Evolutionary conservation across 805 yeast genomes (phyloP).

Genomic region (Zygotorulaspora chibaensis): DNA sequence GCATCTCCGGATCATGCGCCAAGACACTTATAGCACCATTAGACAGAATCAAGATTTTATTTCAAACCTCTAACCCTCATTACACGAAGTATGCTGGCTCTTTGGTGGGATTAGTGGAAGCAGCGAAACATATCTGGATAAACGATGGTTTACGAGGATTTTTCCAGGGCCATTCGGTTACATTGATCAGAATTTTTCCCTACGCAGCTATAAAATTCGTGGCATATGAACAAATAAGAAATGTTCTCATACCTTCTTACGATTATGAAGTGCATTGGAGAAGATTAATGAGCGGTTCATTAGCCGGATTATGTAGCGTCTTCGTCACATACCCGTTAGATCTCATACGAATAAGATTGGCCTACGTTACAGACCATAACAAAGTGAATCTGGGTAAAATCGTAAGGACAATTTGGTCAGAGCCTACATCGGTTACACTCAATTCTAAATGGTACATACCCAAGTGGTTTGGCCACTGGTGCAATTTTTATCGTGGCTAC

Average conservation of each 20-base stretch:
- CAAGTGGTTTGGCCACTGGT: conserved; percentile 36
- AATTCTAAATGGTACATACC: conserved; percentile 37
- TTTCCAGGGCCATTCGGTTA: conserved; percentile 94
- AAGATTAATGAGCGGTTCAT: conserved; percentile 80
- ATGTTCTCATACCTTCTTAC: conserved; percentile 69
- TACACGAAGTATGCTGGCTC: conserved; percentile 78
- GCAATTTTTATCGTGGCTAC: conserved; percentile 89
- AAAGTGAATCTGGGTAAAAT: conserved; percentile 27
- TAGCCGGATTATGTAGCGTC: conserved; percentile 85
- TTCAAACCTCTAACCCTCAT: conserved; percentile 92
- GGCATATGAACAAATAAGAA: conserved; percentile 88
- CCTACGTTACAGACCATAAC: conserved; percentile 65
- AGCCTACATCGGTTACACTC: conserved; percentile 32
- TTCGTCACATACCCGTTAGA: conserved; percentile 90
- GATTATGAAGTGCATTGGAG: conserved; percentile 74
- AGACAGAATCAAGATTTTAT: conserved; percentile 89
- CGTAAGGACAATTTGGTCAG: conserved; percentile 29
- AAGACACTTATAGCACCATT: conserved; percentile 93
- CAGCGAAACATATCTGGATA: conserved; percentile 60
- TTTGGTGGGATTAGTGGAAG: conserved; percentile 66
- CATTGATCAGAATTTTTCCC: conserved; percentile 86
- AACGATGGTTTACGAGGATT: conserved; percentile 76
- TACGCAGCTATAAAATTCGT: conserved; percentile 97
- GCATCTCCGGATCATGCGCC: conserved; percentile 93
- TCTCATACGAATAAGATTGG: conserved; percentile 82